These are phyloP conservation scores for Naumovozyma castellii DNA, from an alignment of 805 yeast species.

Conservation along the genomic window DNA sequence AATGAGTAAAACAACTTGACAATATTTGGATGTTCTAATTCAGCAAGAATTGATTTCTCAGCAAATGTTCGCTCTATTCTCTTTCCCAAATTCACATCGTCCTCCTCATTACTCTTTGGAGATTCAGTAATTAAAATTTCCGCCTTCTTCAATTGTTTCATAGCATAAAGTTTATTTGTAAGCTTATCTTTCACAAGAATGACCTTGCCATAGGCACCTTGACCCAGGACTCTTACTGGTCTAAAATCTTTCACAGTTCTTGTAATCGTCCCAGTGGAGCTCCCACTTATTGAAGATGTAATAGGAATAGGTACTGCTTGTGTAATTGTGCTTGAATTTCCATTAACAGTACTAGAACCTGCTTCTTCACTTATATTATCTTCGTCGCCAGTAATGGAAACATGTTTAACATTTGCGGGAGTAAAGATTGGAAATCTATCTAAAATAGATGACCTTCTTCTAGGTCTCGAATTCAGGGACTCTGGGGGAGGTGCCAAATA, in stretches of 20 bases:
- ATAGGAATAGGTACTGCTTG: background rate
- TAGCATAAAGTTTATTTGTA: conserved; percentile 66
- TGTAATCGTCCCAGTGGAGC: conserved; percentile 1
- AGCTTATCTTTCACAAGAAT: conserved; percentile 57
- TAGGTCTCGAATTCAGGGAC: conserved; percentile 4
- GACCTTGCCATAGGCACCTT: conserved; percentile 86
- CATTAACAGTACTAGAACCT: background rate
- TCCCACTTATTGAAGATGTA: background rate
- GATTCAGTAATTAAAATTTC: conserved; percentile 47
- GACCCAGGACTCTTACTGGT: conserved; percentile 68
- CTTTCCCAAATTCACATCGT: conserved; percentile 26
- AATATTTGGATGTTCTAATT: conserved; percentile 68
- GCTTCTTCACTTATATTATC: background rate
- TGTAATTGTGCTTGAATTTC: too few species aligned
- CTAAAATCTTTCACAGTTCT: conserved; percentile 47
- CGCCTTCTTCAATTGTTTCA: conserved; percentile 78
- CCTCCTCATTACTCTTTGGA: conserved; percentile 18
- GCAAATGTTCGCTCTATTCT: conserved; percentile 70
- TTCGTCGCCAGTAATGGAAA: conserved; percentile 4
- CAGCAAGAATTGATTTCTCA: conserved; percentile 64
- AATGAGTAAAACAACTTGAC: conserved; percentile 75
- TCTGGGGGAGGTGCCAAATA: conserved; percentile 1
- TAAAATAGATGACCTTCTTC: conserved; percentile 26
- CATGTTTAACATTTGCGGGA: conserved; percentile 21
- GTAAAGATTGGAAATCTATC: conserved; percentile 23